Percentiles rank a stretch among this genome's conserved stretches.
Conservation (phyloP, 2,329 filamentous ascomycete genomes). For the Claviceps citrina region DNA sequence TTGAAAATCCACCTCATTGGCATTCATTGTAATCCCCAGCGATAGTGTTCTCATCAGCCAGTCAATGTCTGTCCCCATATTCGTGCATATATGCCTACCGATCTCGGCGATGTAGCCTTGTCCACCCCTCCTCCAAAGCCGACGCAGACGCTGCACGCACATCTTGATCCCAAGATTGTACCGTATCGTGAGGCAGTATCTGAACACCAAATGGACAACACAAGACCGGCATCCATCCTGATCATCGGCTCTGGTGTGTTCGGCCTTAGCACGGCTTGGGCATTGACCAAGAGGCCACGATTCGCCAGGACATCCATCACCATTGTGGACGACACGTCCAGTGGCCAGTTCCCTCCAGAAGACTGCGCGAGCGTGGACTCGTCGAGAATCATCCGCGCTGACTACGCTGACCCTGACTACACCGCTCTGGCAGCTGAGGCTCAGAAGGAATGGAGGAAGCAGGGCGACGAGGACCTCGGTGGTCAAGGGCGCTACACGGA, state of each 20-base stretch:
- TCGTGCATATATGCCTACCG: background rate
- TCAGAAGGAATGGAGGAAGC: constrained; percentile 51
- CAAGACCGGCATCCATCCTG: constrained; percentile 36
- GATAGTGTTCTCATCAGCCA: too few relatives aligned
- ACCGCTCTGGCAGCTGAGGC: constrained; percentile 56
- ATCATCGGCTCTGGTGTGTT: constrained; percentile 56
- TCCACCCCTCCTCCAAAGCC: background rate
- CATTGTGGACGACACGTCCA: constrained; percentile 37
- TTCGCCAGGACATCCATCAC: constrained; percentile 41
- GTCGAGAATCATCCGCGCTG: constrained; percentile 50
- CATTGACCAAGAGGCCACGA: constrained; percentile 46
- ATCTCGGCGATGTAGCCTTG: background rate
- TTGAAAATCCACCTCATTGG: background rate
- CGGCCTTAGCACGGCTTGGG: constrained; percentile 46
- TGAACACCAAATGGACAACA: constrained; percentile 13
- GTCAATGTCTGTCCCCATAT: too few relatives aligned
- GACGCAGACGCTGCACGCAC: background rate
- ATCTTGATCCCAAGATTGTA: background rate
- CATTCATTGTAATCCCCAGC: too few relatives aligned
- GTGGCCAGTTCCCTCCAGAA: constrained; percentile 41
- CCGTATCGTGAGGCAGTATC: background rate
- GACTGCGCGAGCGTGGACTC: constrained; percentile 48
- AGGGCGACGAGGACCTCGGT: constrained; percentile 39
- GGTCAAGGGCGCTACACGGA: constrained; percentile 54
- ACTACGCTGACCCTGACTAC: constrained; percentile 73